Base-by-base conservation (phyloP, 768 basidiomycete species). In the Panus rudis region DNA sequence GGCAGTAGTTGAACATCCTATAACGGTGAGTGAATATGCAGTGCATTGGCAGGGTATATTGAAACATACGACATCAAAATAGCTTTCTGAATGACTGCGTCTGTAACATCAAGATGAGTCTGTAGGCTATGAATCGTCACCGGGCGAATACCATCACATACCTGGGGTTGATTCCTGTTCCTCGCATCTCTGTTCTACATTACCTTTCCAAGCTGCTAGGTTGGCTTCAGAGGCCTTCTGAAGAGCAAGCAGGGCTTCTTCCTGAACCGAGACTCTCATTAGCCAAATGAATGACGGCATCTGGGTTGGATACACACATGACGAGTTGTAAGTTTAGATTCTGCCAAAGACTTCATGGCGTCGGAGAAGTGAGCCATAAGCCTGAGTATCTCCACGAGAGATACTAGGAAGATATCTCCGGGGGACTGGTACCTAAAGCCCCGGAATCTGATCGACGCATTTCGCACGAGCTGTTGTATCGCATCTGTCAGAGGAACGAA, bases 401-500 rank as follows among this genome's bases (percentile, higher is more conserved):
- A 52, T 5, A 53, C 53, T 24, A 60, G 48, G 30, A 51, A 54
- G 21, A 47, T 49, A 48, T 60, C 58, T 30, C 51, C 50, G 24
- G 41, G 44, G 25, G 52, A 49, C 31, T 58, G 58, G 39, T 51
- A 60, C 30, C 53, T 60, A 37, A 51, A 55, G 8, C 39, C 19
- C 2, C 48, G 45, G 43, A 52, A 50, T 53, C 54, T 55, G 11
- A 44, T 47, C 6, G 49, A 41, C 16, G 48, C 52, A 23, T 56
- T 47, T 3, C 47, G 49, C 3, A 53, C 49, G 23, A 47, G 41
- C 48, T 79, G 68, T 61, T 46, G 71, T 69, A 48, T 57, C 65
- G 23, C 30, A 4, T 19, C 11, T 24, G 10, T 8, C 3, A 12
- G 13, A 12, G 71, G 64, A 11, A 63, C 54, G 49, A 68, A 69